Evolutionary conservation across 2,329 filamentous ascomycete genomes (phyloP), one percentile per base, ranked within the genome.

Genomic region (Hymenoscyphus fructigenus): DNA sequence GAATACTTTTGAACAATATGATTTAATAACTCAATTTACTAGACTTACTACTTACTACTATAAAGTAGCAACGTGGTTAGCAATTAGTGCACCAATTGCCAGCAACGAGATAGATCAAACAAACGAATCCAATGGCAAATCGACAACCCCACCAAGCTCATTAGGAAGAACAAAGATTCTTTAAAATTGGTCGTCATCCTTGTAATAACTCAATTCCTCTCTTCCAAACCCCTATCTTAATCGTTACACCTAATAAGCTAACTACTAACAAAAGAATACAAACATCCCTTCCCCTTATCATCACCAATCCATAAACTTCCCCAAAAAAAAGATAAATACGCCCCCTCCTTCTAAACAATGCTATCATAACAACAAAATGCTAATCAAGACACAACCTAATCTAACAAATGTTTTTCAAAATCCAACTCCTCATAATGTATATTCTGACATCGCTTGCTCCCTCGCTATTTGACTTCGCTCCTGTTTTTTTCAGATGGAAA

Each of bases 351-450:
- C 47, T 53, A 53, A 12, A 23, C 9, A 26, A 26, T 53, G 47
- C 20, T 26, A 26, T 26, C 20, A 26, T 10, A 53, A 53, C 47
- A 53, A 26, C 47, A 53, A 53, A 20, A 50, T 1, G 44, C 17
- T 23, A 50, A 50, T 20, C n/a, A 20, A 50, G 44, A 50, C 20
- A 26, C 10, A 14, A 4, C 47, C 47, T 53, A 53, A 23, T 53
- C 20, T 53, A 6, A 53, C 26, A 20, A 53, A 53, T 26, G 47
- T 53, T 26, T 50, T 10, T 23, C 7, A 53, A 23, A 53, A 53
- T 23, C 47, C 47, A 53, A 53, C 47, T 53, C 47, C 47, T 26
- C 47, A 53, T 53, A 53, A 53, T 26, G 47, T 53, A 14, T 53
- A 14, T 53, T 53, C 20, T 26, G 20, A 23, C 20, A 53, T 53